Conservation (phyloP, 1,284 basidiomycete genomes). For the Moniliophthora roreri region DNA sequence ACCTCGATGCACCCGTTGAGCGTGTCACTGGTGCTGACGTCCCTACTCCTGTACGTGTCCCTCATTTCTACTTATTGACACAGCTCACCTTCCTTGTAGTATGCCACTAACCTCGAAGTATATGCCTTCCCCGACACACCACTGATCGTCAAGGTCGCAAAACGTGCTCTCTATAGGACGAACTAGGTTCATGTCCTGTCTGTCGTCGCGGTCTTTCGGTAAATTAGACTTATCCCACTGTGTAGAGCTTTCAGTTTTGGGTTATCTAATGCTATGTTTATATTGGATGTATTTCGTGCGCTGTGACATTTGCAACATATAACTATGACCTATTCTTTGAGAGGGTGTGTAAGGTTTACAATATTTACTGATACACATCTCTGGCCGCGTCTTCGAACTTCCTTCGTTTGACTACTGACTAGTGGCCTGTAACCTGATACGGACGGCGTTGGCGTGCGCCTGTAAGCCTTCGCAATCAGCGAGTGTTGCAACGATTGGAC, state of each 20-base stretch:
- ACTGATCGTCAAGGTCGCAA: conserved; percentile 87
- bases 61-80: conserved; percentile 8
- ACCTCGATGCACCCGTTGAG: conserved; percentile 97
- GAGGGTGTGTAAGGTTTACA: too few relatives aligned
- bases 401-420: too few relatives aligned
- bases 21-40: conserved; percentile 97
- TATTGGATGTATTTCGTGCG: neutral
- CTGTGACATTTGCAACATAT: neutral
- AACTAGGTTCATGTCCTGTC: conserved; percentile 47
- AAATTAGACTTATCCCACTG: conserved; percentile 14
- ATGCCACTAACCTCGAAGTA: conserved; percentile 85
- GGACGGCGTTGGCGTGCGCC: conserved; percentile 90
- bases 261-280: conserved; percentile 12
- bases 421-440: conserved; percentile 57
- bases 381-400: too few relatives aligned
- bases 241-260: conserved; percentile 4
- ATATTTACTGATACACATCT: too few relatives aligned
- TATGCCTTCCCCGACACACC: conserved; percentile 91
- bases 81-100: conserved; percentile 45
- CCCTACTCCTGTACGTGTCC: conserved; percentile 83
- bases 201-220: conserved; percentile 10
- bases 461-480: conserved; percentile 95
- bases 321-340: too few relatives aligned
- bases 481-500: conserved; percentile 87
- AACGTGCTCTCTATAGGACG: conserved; percentile 87